A percentile compares a stretch with the other conserved stretches of the same genome.
phyloP scores from a whole-genome alignment of 106 monocot species.

The Dendrobium officinale region DNA sequence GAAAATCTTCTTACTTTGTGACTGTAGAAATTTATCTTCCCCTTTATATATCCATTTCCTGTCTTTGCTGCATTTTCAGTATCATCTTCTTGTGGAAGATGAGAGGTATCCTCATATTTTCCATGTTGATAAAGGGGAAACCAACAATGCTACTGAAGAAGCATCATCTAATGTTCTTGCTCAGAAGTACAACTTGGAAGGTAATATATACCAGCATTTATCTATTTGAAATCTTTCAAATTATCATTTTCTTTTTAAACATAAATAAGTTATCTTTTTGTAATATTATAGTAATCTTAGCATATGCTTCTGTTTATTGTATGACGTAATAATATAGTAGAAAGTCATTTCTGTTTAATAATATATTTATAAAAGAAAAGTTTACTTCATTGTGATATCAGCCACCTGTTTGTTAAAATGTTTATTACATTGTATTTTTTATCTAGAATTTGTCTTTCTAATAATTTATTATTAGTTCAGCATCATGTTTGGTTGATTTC shows the following conservation, averaged over 20 bases:
- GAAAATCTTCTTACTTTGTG: neutral
- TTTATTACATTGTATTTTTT: too few relatives aligned
- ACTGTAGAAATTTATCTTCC: neutral
- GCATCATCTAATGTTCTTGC: slow-evolving; percentile 10
- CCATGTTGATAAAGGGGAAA: slow-evolving; percentile 40
- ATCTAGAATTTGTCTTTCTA: too few relatives aligned
- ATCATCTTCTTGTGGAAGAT: slow-evolving; percentile 32
- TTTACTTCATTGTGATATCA: too few relatives aligned
- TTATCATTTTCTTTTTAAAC: too few relatives aligned
- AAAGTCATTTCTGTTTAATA: too few relatives aligned
- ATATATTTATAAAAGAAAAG: too few relatives aligned
- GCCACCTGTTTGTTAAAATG: too few relatives aligned
- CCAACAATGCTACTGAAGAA: slow-evolving; percentile 14
- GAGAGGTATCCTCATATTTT: slow-evolving; percentile 67
- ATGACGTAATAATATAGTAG: too few relatives aligned
- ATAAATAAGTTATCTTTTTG: too few relatives aligned
- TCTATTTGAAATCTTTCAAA: neutral
- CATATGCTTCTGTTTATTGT: too few relatives aligned
- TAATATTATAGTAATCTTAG: too few relatives aligned
- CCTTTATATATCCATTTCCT: neutral
- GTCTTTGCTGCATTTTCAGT: slow-evolving; percentile 18
- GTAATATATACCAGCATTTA: slow-evolving; percentile 8
- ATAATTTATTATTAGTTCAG: neutral
- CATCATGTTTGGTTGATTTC: neutral
- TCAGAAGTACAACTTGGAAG: slow-evolving; percentile 41